Evolutionary conservation across 176 grass and related monocot genomes (phyloP).

Genomic region (Ensete ventricosum): DNA sequence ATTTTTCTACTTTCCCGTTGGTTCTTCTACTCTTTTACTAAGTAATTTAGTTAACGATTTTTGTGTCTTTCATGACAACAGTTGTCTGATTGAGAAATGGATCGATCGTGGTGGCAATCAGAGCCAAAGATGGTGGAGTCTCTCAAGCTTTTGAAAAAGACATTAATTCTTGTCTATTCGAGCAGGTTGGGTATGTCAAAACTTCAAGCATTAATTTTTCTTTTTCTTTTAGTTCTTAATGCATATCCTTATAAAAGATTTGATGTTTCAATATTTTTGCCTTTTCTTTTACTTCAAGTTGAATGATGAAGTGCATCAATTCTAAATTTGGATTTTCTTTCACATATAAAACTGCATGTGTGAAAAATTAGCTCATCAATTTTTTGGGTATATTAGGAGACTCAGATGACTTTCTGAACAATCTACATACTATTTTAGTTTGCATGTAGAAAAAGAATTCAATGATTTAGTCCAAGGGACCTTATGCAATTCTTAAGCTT

Average conservation of each 20-base stretch:
- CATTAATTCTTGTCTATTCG: background rate
- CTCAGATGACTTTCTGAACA: background rate
- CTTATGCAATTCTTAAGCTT: too few species aligned
- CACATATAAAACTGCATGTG: background rate
- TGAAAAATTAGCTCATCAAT: background rate
- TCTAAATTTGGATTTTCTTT: background rate
- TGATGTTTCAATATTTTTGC: background rate
- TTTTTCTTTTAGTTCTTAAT: background rate
- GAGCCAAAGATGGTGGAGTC: background rate
- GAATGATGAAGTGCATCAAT: background rate
- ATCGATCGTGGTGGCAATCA: background rate
- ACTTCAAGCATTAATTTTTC: background rate
- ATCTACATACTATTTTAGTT: background rate
- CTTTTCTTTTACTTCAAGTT: background rate
- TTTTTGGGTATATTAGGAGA: background rate
- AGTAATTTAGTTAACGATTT: background rate
- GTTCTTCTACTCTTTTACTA: background rate
- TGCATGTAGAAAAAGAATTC: too few species aligned
- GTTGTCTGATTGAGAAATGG: conserved; percentile 4
- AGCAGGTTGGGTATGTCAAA: background rate
- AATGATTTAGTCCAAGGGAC: too few species aligned
- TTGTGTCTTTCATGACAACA: background rate
- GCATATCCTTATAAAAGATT: background rate
- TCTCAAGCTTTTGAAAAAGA: background rate
- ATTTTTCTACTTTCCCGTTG: background rate